Conservation (phyloP, 768 basidiomycete genomes). For the Heimioporus sp. region DNA sequence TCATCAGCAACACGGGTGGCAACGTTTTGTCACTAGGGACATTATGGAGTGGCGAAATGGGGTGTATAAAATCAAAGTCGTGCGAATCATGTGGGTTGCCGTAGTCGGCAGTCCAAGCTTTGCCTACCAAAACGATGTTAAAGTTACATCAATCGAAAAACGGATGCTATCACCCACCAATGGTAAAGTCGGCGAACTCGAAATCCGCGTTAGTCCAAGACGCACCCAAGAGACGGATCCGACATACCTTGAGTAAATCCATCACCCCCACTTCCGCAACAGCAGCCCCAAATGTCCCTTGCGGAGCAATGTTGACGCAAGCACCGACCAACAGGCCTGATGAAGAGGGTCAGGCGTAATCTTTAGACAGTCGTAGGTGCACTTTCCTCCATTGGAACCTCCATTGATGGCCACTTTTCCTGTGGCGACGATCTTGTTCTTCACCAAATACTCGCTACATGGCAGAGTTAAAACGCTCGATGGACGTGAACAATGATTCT, state of each 20-base stretch:
- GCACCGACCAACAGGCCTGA: conserved; percentile 78
- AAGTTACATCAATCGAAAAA: conserved; percentile 3
- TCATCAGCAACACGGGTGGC: conserved; percentile 73
- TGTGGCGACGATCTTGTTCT: conserved; percentile 63
- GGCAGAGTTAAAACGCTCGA: neutral
- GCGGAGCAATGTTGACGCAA: conserved; percentile 77
- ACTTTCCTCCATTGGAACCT: conserved; percentile 75
- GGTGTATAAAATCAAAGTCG: conserved; percentile 84
- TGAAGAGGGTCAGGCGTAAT: neutral
- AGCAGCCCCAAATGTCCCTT: conserved; percentile 73
- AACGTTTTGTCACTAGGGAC: conserved; percentile 57
- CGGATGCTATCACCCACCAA: conserved; percentile 42
- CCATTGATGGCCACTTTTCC: conserved; percentile 79
- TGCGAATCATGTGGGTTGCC: conserved; percentile 71
- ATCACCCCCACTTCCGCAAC: conserved; percentile 82
- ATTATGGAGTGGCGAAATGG: conserved; percentile 79
- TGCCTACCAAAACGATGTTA: conserved; percentile 38
- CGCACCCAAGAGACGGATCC: neutral
- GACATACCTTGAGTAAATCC: conserved; percentile 68
- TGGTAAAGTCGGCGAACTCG: conserved; percentile 74
- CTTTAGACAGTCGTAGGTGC: neutral
- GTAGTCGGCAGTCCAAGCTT: conserved; percentile 78
- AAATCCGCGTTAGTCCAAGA: neutral
- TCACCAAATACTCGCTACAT: conserved; percentile 65
- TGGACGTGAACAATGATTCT: neutral